Evolutionary conservation across 2,329 filamentous ascomycete genomes (phyloP).

Genomic region (Alternaria brassicae): DNA sequence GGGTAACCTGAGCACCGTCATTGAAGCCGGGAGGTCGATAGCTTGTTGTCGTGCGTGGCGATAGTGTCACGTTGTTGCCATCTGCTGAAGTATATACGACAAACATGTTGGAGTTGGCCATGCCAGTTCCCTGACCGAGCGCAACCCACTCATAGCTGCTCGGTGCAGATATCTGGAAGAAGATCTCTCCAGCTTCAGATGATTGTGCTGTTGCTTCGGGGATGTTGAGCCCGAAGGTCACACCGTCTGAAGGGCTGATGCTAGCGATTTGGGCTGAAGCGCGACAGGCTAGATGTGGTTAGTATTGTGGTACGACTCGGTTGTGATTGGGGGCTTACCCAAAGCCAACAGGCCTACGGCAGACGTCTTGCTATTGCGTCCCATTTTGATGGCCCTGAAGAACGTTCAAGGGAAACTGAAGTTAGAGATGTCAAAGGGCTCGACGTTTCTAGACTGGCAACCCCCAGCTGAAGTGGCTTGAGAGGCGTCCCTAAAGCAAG

Average conservation of each 20-base stretch:
- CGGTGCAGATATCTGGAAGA: slow-evolving; percentile 64
- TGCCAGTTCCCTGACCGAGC: slow-evolving; percentile 62
- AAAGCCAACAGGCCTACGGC: slow-evolving; percentile 35
- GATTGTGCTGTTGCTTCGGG: slow-evolving; percentile 58
- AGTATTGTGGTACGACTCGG: slow-evolving; percentile 6
- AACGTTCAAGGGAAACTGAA: slow-evolving; percentile 10
- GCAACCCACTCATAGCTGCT: slow-evolving; percentile 62
- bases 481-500: background rate
- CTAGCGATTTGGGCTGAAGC: slow-evolving; percentile 43
- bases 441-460: background rate
- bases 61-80: slow-evolving; percentile 65
- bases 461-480: background rate
- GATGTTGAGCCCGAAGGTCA: slow-evolving; percentile 63
- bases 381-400: slow-evolving; percentile 16
- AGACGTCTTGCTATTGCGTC: slow-evolving; percentile 15
- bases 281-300: slow-evolving; percentile 32
- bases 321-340: slow-evolving; percentile 25
- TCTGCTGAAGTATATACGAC: slow-evolving; percentile 62
- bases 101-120: slow-evolving; percentile 66
- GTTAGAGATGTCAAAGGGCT: background rate
- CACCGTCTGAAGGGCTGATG: slow-evolving; percentile 36
- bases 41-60: slow-evolving; percentile 58
- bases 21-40: slow-evolving; percentile 54
- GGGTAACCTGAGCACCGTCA: slow-evolving; percentile 52
- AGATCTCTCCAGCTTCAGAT: slow-evolving; percentile 62